phyloP scores from a whole-genome alignment of 495 filamentous ascomycete species.

The Aspergillus ellipticus region DNA sequence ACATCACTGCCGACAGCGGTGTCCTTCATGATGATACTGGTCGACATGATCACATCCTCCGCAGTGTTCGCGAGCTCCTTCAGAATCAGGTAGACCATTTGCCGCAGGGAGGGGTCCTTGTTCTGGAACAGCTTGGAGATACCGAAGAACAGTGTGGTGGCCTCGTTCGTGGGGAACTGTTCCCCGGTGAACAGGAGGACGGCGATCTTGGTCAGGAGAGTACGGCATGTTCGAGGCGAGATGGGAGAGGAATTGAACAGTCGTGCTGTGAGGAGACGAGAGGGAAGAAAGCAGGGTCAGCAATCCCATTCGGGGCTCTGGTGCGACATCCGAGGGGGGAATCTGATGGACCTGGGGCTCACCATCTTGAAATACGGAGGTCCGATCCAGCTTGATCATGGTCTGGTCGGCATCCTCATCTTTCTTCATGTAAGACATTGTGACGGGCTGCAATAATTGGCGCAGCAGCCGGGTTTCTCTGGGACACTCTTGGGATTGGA shows the following conservation, averaged over 20 bases:
- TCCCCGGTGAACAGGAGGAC: slow-evolving; percentile 96
- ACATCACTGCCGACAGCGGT: slow-evolving; percentile 93
- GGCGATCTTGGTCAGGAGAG: slow-evolving; percentile 94
- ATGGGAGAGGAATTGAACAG: slow-evolving; percentile 97
- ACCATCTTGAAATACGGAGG: slow-evolving; percentile 99
- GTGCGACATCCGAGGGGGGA: slow-evolving; percentile 15
- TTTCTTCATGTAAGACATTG: slow-evolving; percentile 96
- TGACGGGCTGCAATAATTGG: slow-evolving; percentile 38
- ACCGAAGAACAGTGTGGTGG: slow-evolving; percentile 97
- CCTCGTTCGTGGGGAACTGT: slow-evolving; percentile 93
- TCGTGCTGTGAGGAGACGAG: slow-evolving; percentile 60
- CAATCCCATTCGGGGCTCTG: slow-evolving; percentile 5
- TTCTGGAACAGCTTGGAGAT: slow-evolving; percentile 99
- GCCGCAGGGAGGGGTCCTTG: slow-evolving; percentile 94
- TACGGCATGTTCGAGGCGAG: slow-evolving; percentile 89
- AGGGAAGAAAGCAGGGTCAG: slow-evolving; percentile 15
- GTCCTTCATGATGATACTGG: slow-evolving; percentile 99
- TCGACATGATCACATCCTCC: slow-evolving; percentile 99
- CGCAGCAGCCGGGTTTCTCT: slow-evolving; percentile 27
- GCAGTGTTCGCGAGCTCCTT: slow-evolving; percentile 96
- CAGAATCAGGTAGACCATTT: slow-evolving; percentile 98
- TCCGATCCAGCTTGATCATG: slow-evolving; percentile 94
- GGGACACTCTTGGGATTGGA: neutral
- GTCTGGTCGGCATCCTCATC: slow-evolving; percentile 93
- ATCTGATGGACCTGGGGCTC: slow-evolving; percentile 29